Evolutionary conservation across 345 rosid genomes (phyloP), one percentile per base, ranked within the genome.

Genomic region (Citrus inodora): DNA sequence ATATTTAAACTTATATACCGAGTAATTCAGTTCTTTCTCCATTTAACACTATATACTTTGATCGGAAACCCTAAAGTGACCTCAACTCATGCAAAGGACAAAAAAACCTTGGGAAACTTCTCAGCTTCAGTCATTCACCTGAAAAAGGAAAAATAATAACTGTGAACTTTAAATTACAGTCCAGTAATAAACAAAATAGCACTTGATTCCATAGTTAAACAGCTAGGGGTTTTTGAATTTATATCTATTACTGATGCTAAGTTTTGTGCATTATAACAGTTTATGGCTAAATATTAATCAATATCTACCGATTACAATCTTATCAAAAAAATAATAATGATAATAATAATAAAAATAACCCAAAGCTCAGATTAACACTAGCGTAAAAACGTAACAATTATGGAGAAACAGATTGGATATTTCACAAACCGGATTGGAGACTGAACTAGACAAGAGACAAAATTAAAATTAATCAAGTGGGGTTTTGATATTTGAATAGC

Each of bases 1-100:
- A 10, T 46, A 46, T 13, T 46, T 46, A 46, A 46, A 13, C 17
- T 1, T 40, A 40, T 40, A 77, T 90, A 92, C 97, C 92, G 91
- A 78, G 93, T 87, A 91, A 86, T 80, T 87, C 37, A 85, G 88
- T 73, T 88, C 92, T 83, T 88, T 90, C 81, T 93, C 97, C 94
- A 94, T 94, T 65, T 65, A n/a, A 74, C 4, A 46, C 16, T 11
- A 46, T 46, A 46, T 13, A 46, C 71, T 75, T 67, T 48, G 76
- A 78, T 35, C 62, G 48, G 73, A 66, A 81, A 71, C 80, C 80
- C 82, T 79, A 46, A 62, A 59, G 24, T 42, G 51, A 79, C 64
- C 70, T 80, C 75, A 72, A 32, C 42, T 75, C 75, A 82, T 74
- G 74, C 63, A 75, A 38, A 79, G 38, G 83, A 82, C 83, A 46